Conservation (phyloP, 148 eudicot species). For the Rhododendron ferrugineum region DNA sequence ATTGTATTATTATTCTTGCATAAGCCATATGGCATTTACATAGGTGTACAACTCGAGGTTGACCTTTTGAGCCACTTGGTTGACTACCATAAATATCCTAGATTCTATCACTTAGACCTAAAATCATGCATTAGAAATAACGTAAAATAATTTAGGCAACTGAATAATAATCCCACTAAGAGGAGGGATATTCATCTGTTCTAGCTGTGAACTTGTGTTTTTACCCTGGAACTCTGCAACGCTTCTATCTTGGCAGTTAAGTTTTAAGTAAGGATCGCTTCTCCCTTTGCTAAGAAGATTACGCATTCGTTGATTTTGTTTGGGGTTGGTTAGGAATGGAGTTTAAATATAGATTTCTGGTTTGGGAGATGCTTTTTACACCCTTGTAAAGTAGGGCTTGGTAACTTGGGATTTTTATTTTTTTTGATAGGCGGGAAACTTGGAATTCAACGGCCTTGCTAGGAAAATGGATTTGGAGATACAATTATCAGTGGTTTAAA, state of each 20-base stretch:
- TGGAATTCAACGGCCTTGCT: neutral
- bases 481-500: neutral
- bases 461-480: neutral
- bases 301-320: neutral
- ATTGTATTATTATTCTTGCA: neutral
- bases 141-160: too few species aligned
- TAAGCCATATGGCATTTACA: neutral
- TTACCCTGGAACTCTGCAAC: neutral
- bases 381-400: neutral
- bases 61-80: too few species aligned
- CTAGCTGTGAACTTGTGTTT: neutral
- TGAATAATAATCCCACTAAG: neutral
- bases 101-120: too few species aligned
- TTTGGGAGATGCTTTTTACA: constrained; percentile 1
- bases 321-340: neutral
- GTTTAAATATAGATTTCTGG: neutral
- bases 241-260: neutral
- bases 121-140: too few species aligned
- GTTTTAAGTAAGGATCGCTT: neutral
- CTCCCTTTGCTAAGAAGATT: neutral
- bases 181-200: neutral
- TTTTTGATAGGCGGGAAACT: too few species aligned
- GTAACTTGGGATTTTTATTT: neutral
- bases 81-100: too few species aligned
- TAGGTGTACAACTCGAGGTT: neutral